These are phyloP conservation scores for Spathaspora sp. DNA, from an alignment of 1,139 yeast species.

Conservation along the genomic window DNA sequence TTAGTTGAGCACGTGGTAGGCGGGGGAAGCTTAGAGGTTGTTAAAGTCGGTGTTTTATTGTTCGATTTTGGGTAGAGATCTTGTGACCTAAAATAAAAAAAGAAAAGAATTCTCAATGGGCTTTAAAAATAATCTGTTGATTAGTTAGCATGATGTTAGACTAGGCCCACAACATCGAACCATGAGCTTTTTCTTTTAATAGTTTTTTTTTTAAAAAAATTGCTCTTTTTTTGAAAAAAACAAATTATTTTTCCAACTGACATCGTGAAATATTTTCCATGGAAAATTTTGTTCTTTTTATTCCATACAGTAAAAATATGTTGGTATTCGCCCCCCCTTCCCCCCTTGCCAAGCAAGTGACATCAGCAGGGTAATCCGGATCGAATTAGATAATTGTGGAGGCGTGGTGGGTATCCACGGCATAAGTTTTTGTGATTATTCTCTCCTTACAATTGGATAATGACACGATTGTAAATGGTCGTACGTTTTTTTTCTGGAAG, in stretches of 20 bases:
- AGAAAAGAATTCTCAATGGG: too few relatives aligned
- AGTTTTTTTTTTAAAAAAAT: neutral
- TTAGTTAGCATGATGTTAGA: neutral
- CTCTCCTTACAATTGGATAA: too few relatives aligned
- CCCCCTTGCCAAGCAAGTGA: too few relatives aligned
- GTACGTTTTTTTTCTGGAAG: too few relatives aligned
- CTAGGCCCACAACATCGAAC: neutral
- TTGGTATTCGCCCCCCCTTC: too few relatives aligned
- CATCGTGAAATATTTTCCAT: neutral
- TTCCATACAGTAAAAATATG: too few relatives aligned
- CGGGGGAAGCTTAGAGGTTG: neutral
- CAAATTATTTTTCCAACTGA: neutral
- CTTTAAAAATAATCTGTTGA: neutral
- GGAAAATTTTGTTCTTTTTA: neutral
- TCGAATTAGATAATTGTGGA: neutral
- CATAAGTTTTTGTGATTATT: neutral
- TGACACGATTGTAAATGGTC: too few relatives aligned
- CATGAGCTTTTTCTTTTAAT: neutral
- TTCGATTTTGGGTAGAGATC: neutral
- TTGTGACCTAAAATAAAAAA: neutral
- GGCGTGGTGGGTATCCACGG: neutral
- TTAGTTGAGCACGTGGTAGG: conserved; percentile 1
- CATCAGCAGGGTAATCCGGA: too few relatives aligned
- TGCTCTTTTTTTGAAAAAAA: too few relatives aligned
- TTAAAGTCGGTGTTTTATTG: neutral